A percentile compares a stretch with the other conserved stretches of the same genome.
Evolutionary conservation across 2,329 filamentous ascomycete species (phyloP).

Genomic region (Seiridium unicorne): DNA sequence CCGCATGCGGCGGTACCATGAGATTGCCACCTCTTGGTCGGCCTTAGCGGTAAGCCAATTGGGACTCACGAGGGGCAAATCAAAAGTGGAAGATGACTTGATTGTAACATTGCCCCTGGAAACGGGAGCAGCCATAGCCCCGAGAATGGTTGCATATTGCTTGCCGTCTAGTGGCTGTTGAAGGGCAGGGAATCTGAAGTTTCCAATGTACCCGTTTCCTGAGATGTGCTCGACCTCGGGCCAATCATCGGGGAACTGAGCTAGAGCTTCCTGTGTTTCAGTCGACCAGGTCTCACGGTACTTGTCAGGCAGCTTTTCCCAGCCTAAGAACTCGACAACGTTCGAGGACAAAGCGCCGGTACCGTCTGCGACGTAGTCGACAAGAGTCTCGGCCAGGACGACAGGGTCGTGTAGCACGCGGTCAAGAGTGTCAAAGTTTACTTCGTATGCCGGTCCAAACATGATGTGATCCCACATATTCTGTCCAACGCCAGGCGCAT

Average conservation of each 20-base stretch:
- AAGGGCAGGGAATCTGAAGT: constrained; percentile 10
- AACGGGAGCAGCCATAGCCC: constrained; percentile 31
- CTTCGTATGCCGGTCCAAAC: constrained; percentile 19
- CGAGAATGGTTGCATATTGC: constrained; percentile 28
- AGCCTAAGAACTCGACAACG: constrained; percentile 21
- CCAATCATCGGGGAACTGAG: constrained; percentile 41
- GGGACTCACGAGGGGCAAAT: constrained; percentile 36
- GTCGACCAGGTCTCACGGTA: constrained; percentile 14
- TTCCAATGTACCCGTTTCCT: constrained; percentile 11
- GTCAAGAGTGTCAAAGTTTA: constrained; percentile 28
- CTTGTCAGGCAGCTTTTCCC: constrained; percentile 26
- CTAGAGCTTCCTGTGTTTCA: constrained; percentile 39
- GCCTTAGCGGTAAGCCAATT: constrained; percentile 36
- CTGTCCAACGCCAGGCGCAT: constrained; percentile 10
- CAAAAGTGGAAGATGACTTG: constrained; percentile 23
- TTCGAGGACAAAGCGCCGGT: constrained; percentile 21
- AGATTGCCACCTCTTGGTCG: constrained; percentile 39
- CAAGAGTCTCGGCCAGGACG: constrained; percentile 22
- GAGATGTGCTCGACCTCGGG: constrained; percentile 13
- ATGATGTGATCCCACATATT: constrained; percentile 14
- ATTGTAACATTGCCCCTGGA: constrained; percentile 40
- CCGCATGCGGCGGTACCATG: constrained; percentile 34
- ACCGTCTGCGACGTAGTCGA: constrained; percentile 29
- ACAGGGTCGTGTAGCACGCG: constrained; percentile 19
- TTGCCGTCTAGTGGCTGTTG: constrained; percentile 10